Evolutionary conservation across 768 basidiomycete species (phyloP).

Genomic region (Myochromella boudieri): DNA sequence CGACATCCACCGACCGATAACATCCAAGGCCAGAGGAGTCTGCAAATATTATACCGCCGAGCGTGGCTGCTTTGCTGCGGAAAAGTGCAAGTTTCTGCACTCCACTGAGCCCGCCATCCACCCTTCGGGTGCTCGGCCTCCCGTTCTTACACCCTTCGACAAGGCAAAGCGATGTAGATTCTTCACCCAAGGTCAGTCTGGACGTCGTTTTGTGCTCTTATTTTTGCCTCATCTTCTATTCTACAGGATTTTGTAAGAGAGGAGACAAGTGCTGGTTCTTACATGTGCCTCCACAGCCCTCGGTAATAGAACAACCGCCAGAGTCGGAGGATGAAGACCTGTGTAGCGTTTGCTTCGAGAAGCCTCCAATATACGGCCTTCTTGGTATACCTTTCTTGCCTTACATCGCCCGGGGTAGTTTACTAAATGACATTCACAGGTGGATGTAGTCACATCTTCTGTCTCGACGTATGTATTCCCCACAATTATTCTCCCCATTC

Average conservation of each 20-base stretch:
- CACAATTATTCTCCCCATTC: background rate
- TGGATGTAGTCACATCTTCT: conserved; percentile 79
- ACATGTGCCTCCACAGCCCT: no score
- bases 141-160: conserved; percentile 64
- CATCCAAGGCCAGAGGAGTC: conserved; percentile 69
- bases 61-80: conserved; percentile 69
- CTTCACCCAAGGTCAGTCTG: conserved; percentile 53
- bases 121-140: conserved; percentile 30
- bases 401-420: background rate
- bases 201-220: background rate
- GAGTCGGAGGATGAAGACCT: conserved; percentile 45
- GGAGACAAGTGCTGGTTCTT: conserved; percentile 77
- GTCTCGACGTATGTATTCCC: conserved; percentile 52
- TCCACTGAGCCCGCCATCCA: conserved; percentile 32
- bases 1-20: conserved; percentile 47
- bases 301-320: conserved; percentile 11
- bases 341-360: conserved; percentile 78
- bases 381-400: conserved; percentile 44
- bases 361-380: conserved; percentile 66
- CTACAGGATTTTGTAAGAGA: conserved; percentile 65
- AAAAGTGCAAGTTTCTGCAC: conserved; percentile 78
- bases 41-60: conserved; percentile 66
- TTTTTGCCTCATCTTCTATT: conserved; percentile 1
- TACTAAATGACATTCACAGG: conserved; percentile 34
- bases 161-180: conserved; percentile 67